Evolutionary conservation across 352 stramenopile genomes (phyloP).

Genomic region (Phytophthora pseudosyringae): DNA sequence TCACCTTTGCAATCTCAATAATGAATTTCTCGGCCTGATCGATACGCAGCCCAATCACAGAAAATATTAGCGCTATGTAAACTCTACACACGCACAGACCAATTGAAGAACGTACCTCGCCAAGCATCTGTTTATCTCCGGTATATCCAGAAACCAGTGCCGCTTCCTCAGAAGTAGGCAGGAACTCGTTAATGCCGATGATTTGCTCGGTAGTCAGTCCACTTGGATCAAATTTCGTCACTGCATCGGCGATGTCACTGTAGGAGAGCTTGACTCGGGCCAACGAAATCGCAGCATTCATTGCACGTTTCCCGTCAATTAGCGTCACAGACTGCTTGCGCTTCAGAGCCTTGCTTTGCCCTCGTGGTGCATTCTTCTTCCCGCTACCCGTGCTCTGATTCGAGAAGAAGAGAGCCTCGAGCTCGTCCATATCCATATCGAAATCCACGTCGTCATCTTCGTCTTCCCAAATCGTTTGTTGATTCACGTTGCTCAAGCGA

Average conservation of each 20-base stretch:
- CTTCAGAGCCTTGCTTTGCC: slow-evolving; percentile 54
- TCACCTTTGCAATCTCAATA: slow-evolving; percentile 83
- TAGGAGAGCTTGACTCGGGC: slow-evolving; percentile 95
- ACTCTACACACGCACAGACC: background rate
- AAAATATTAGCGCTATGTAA: slow-evolving; percentile 5
- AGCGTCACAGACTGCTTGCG: slow-evolving; percentile 90
- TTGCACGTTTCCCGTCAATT: slow-evolving; percentile 96
- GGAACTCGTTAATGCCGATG: slow-evolving; percentile 92
- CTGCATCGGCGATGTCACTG: slow-evolving; percentile 80
- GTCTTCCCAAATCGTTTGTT: slow-evolving; percentile 86
- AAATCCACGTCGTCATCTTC: slow-evolving; percentile 79
- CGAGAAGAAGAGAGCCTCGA: slow-evolving; percentile 87
- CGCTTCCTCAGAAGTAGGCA: slow-evolving; percentile 94
- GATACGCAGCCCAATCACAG: slow-evolving; percentile 4
- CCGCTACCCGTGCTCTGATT: slow-evolving; percentile 49
- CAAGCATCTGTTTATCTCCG: slow-evolving; percentile 66
- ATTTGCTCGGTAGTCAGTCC: slow-evolving; percentile 80
- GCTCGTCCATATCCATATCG: slow-evolving; percentile 89
- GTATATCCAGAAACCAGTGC: slow-evolving; percentile 80
- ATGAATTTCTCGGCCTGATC: slow-evolving; percentile 88
- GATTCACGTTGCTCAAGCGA: slow-evolving; percentile 70
- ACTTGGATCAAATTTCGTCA: slow-evolving; percentile 70
- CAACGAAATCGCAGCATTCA: slow-evolving; percentile 98
- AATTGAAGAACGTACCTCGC: slow-evolving; percentile 52
- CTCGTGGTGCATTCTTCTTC: slow-evolving; percentile 57